Conservation (phyloP, 257 asterid genomes). For the Osmanthus fragrans region DNA sequence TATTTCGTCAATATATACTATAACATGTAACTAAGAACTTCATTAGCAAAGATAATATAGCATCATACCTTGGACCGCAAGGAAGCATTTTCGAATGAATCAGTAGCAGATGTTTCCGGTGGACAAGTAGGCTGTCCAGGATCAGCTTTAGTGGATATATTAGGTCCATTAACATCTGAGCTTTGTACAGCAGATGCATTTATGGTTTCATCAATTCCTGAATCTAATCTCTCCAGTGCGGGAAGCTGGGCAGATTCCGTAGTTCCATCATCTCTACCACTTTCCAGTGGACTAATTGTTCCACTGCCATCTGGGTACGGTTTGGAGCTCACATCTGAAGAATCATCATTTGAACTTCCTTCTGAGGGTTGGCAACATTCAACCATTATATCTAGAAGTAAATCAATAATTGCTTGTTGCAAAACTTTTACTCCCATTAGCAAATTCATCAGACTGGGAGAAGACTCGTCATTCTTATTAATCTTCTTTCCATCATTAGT, state of each 20-base stretch:
- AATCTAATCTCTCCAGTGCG: slow-evolving; percentile 65
- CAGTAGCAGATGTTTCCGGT: slow-evolving; percentile 83
- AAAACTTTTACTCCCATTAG: slow-evolving; percentile 98
- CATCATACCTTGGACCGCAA: slow-evolving; percentile 72
- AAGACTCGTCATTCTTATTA: slow-evolving; percentile 73
- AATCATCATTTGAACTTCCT: slow-evolving; percentile 61
- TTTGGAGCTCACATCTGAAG: slow-evolving; percentile 65
- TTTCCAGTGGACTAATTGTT: slow-evolving; percentile 63
- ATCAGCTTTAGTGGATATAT: slow-evolving; percentile 36
- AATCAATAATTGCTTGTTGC: slow-evolving; percentile 98
- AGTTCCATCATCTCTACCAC: slow-evolving; percentile 63
- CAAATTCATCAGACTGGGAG: slow-evolving; percentile 97
- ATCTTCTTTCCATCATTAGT: slow-evolving; percentile 65
- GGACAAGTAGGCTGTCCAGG: slow-evolving; percentile 63
- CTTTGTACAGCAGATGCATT: slow-evolving; percentile 77
- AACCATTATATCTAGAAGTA: slow-evolving; percentile 95
- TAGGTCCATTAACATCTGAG: slow-evolving; percentile 53
- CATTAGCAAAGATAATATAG: slow-evolving; percentile 23
- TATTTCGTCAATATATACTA: slow-evolving; percentile 29
- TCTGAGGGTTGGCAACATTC: slow-evolving; percentile 99
- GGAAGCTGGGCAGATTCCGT: slow-evolving; percentile 52
- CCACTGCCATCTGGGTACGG: slow-evolving; percentile 64
- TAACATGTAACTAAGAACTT: slow-evolving; percentile 23
- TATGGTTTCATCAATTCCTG: slow-evolving; percentile 45
- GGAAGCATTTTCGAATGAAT: slow-evolving; percentile 63